These are phyloP conservation scores for Pseudotsuga menziesii DNA, from an alignment of 75 land plant species.

Conservation along the genomic window DNA sequence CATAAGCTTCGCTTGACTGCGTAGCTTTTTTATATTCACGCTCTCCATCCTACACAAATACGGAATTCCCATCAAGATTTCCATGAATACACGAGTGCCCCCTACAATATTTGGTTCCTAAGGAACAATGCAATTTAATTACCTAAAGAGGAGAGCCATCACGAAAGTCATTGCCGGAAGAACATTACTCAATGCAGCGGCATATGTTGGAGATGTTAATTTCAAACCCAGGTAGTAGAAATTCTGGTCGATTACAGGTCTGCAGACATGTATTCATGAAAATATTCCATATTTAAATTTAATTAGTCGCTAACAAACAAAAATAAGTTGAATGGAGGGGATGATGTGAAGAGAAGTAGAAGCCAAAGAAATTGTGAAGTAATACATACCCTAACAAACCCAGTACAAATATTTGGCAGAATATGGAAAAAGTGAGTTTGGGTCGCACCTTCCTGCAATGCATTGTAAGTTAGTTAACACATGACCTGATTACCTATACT, in stretches of 20 bases:
- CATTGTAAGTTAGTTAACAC: neutral
- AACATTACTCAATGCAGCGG: conserved; percentile 42
- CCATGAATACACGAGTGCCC: too few relatives aligned
- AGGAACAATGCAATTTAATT: neutral
- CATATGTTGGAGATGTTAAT: conserved; percentile 23
- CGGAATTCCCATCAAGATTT: too few relatives aligned
- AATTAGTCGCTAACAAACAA: too few relatives aligned
- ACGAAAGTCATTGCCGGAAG: conserved; percentile 47
- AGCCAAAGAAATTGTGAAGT: neutral
- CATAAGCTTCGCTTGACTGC: conserved; percentile 38
- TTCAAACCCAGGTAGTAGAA: conserved; percentile 24
- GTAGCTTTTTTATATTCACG: conserved; percentile 15
- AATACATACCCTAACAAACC: conserved; percentile 5
- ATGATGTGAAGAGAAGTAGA: neutral
- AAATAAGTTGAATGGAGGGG: too few relatives aligned
- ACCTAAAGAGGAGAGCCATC: conserved; percentile 44
- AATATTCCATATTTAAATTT: neutral
- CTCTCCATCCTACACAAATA: conserved; percentile 24
- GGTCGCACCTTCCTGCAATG: conserved; percentile 8
- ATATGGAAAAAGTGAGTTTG: neutral
- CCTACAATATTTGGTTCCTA: too few relatives aligned
- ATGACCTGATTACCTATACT: too few relatives aligned
- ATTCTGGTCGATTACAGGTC: conserved; percentile 24
- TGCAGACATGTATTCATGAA: conserved; percentile 5
- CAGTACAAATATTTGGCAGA: neutral